Base-by-base conservation (phyloP, 2,329 filamentous ascomycete species). In the Sphaceloma murrayae region DNA sequence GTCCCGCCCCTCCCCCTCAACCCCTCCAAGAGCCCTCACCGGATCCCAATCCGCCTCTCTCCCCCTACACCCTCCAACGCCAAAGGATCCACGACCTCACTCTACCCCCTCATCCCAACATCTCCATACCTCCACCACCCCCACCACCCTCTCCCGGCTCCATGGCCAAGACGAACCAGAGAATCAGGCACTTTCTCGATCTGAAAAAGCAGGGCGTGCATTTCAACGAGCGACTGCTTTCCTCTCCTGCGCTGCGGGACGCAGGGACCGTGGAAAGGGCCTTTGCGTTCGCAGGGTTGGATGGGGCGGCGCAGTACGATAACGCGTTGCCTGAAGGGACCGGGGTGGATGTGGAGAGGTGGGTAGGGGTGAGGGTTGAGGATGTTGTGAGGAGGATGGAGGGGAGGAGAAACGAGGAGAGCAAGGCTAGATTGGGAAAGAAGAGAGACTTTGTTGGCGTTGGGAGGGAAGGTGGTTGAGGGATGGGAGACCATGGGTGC, bases 121-220 rank as follows among this genome's bases (percentile, higher is more conserved):
- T 86, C 55, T 69, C 78, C 53, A 86, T 91, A 49, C 84, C 84
- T 0, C 70, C 75, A 7, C 86, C 83, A 3, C 84, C 84, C 1
- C 78, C 80, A 1, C 63, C 63, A 10, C 64, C 65, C 10, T 62
- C 63, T 14, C 67, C 24, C 53, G 54, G 57, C 7, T 42, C 46
- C 10, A 53, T 60, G 2, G 60, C 62, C 31, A 54, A 53, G 29
- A 56, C 78, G 9, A 79, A 73, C 40, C 71, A 74, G 52, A 87
- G 85, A 54, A 81, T 89, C 53, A 72, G 77, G 50, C 76, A 78
- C 48, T 89, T 91, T 52, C 72, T 89, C 0, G 70, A 76, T 34
- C 70, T 89, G n/a, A 91, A 91, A 65, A 78, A 76, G 56, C 76
- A 80, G 50, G 80, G 80, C 3, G 70, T 79, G 11, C 85, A 91